Evolutionary conservation across 495 filamentous ascomycete genomes (phyloP), one percentile per base, ranked within the genome.

Genomic region (Xylaria scruposa): DNA sequence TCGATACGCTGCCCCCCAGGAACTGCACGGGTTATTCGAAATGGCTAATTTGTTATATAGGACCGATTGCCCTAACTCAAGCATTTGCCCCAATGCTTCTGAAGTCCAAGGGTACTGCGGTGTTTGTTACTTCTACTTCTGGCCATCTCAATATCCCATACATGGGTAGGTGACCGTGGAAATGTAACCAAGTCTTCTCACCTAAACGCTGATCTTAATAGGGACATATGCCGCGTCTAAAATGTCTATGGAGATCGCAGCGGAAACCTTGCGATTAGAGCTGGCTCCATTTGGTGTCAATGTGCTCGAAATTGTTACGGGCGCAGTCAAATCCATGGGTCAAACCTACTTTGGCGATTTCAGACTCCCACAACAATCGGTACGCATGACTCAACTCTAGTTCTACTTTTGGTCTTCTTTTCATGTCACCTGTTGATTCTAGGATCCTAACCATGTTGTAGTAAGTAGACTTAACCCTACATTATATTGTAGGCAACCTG

Each of bases 81-180:
- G 82, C 81, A 0, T 87, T 86, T 73, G 68, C 78, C 1, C 82
- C 82, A 8, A 66, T 87, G 60, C 73, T 88, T 1, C 80, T 84
- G 38, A 68, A 79, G 51, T 73, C 84, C 26, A 70, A 83, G 67
- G 85, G 87, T 3, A 82, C 79, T 12, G 78, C 85, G 13, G 79
- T 84, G 29, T 85, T 84, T 60, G 82, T 86, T 54, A 82, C 83
- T 8, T 86, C 83, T 0, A 76, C 86, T 15, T 82, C 82, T 13
- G 85, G 81, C 0, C 72, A 83, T 68, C 53, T 82, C 2, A 79
- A 81, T 56, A 68, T 83, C 12, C 81, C 80, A 38, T 87, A 78
- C 63, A 78, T 81, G 67, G 74, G 78, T 70, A 56, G 4, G 74
- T 24, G 1, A 71, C 71, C 36, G 75, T 77, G 24, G 68, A 68